A percentile compares a stretch with the other conserved stretches of the same genome.
phyloP scores from a whole-genome alignment of 2,329 filamentous ascomycete genomes.

The Akanthomyces dipterigenus region DNA sequence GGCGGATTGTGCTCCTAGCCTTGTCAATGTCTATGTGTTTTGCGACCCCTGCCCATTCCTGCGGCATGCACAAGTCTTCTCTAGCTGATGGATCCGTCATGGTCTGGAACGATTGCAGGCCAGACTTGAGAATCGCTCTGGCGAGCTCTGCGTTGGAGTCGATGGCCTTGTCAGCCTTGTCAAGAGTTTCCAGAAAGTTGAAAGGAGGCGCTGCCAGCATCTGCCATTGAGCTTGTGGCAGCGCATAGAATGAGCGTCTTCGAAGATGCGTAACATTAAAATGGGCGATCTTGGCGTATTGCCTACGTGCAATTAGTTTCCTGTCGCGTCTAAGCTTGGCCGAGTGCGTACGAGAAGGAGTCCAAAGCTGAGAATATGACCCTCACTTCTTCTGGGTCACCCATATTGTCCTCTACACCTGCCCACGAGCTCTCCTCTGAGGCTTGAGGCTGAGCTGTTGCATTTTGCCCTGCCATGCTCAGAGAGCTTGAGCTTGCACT shows the following conservation, averaged over 20 bases:
- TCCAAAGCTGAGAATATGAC: constrained; percentile 79
- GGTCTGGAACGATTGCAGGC: constrained; percentile 61
- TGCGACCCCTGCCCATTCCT: constrained; percentile 63
- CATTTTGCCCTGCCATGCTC: neutral
- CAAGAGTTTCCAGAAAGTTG: constrained; percentile 71
- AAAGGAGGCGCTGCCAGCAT: constrained; percentile 77
- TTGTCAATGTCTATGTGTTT: constrained; percentile 78
- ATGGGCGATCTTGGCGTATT: constrained; percentile 79
- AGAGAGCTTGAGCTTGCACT: neutral
- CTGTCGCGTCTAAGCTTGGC: neutral
- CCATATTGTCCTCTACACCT: constrained; percentile 12
- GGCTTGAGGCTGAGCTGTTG: neutral
- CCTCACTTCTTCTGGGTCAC: constrained; percentile 70
- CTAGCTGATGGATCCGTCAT: constrained; percentile 29
- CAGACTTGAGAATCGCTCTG: constrained; percentile 65
- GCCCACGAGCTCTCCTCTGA: constrained; percentile 3
- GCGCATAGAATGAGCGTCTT: constrained; percentile 85
- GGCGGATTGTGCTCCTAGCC: constrained; percentile 82
- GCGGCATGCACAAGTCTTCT: constrained; percentile 41
- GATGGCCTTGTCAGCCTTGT: constrained; percentile 78
- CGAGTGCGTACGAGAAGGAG: constrained; percentile 72
- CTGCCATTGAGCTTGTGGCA: constrained; percentile 77
- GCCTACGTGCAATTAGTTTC: constrained; percentile 41
- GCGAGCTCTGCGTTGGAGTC: constrained; percentile 81
- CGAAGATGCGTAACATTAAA: constrained; percentile 87